Base-by-base conservation (phyloP, 73 alveolate species). In the Paramecium bursaria region DNA sequence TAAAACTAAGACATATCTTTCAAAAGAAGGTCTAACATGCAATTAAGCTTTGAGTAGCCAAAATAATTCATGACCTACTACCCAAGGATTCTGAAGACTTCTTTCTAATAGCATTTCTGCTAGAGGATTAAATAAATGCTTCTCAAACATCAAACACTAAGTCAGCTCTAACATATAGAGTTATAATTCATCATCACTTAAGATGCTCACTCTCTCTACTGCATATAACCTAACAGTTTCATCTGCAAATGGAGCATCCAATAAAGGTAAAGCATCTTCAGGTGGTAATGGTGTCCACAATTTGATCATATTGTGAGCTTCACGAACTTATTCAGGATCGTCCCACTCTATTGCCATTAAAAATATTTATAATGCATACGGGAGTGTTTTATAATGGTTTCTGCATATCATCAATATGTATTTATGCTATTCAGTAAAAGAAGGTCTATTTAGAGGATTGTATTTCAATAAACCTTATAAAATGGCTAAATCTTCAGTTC, bases 61-160 rank as follows among this genome's bases (percentile, higher is more conserved):
- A 74, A 90, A 96, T 74, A 96, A 90, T 57, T 94, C 96, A 87
- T 96, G 97, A 13, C 99, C 99, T 7, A 96, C 96, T 29, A 96
- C 95, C 89, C 90, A 93, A 33, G 97, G 98, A 57, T 96, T 96
- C 73, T 90, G 85, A 30, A 96, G 76, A 15, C 96, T 87, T 75
- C 97, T 86, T 54, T 94, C 98, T 29, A 96, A 92, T n/a, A 96
- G 87, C 94, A 94, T 94, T 57, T 96, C 99, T 14, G 97, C 98
- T 13, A 96, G 79, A 26, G 98, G 99, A 50, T 95, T 86, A 52
- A 89, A 87, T 86, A 91, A 94, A 74, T 96, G 90, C 90, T 94
- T 95, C 87, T 96, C 99, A 92, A 92, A 96, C 53, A 96, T 87
- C 74, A 96, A 74, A 60, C 98, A 94, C 82, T 96, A 92, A 15